Percentiles rank a stretch among this genome's conserved stretches.
Evolutionary conservation across 345 rosid species (phyloP).

Genomic region (Citrus maxima): DNA sequence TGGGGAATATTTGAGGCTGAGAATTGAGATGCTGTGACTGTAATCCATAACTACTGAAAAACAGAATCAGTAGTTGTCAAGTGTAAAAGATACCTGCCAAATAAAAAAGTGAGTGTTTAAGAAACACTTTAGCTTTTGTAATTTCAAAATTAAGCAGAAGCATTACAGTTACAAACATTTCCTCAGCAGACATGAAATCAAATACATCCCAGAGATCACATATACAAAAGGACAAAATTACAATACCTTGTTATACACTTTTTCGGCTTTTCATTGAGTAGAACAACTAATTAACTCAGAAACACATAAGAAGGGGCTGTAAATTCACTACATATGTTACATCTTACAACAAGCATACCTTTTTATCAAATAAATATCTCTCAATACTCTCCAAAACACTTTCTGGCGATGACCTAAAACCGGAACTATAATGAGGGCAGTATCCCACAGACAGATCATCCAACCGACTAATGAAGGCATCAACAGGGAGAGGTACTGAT

Average conservation of each 20-base stretch:
- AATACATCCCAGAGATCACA: background rate
- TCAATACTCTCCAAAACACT: constrained; percentile 48
- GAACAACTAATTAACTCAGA: background rate
- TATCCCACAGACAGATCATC: constrained; percentile 67
- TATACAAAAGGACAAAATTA: background rate
- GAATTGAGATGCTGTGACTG: too few species aligned
- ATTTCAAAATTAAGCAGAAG: background rate
- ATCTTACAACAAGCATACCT: constrained; percentile 30
- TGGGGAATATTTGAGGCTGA: too few species aligned
- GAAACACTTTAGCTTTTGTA: background rate
- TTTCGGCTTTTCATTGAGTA: background rate
- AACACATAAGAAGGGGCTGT: background rate
- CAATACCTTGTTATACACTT: background rate
- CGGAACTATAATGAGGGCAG: constrained; percentile 38
- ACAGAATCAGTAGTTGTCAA: background rate
- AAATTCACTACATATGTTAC: background rate
- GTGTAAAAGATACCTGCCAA: background rate
- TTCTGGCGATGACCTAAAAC: constrained; percentile 35
- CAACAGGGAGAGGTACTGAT: constrained; percentile 61
- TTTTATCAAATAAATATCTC: constrained; percentile 41
- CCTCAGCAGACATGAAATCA: background rate
- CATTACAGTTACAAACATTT: too few species aligned
- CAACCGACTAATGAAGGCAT: constrained; percentile 46
- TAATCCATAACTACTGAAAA: too few species aligned
- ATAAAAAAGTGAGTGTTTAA: too few species aligned